Evolutionary conservation across 1,284 basidiomycete species (phyloP).

Genomic region (Inonotus obliquus): DNA sequence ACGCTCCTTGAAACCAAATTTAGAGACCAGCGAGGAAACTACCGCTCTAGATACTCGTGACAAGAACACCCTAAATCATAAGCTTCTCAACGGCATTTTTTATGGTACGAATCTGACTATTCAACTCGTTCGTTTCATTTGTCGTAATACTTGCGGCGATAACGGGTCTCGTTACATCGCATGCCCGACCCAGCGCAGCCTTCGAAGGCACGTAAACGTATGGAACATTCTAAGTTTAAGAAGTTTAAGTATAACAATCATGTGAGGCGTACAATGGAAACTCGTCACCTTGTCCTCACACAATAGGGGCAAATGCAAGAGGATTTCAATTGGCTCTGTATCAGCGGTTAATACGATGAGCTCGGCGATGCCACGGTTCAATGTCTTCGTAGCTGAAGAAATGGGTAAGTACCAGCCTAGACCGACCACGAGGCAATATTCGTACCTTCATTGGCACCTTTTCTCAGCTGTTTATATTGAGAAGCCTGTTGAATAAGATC

Average conservation of each 20-base stretch:
- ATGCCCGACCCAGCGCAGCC: conserved; percentile 93
- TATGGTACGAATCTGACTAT: conserved; percentile 86
- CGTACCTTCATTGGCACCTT: conserved; percentile 84
- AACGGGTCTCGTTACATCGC: conserved; percentile 93
- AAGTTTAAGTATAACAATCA: conserved; percentile 11
- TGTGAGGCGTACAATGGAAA: conserved; percentile 17
- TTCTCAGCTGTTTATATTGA: conserved; percentile 97
- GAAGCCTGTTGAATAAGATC: conserved; percentile 87
- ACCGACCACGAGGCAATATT: not conserved
- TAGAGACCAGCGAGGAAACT: not conserved
- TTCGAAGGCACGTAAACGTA: conserved; percentile 96
- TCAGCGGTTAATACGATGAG: conserved; percentile 98
- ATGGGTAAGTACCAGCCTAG: not conserved
- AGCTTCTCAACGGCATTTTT: conserved; percentile 87
- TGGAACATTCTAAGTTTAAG: conserved; percentile 75
- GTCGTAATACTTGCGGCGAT: conserved; percentile 95
- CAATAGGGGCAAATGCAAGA: conserved; percentile 93
- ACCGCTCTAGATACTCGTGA: not conserved
- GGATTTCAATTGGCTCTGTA: conserved; percentile 96
- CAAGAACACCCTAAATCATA: conserved; percentile 37
- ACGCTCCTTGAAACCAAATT: not conserved
- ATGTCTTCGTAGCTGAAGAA: conserved; percentile 83
- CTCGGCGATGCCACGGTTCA: conserved; percentile 98
- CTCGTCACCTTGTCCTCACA: conserved; percentile 93
- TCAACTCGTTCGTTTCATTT: conserved; percentile 91